phyloP scores from a whole-genome alignment of 164 flowering plant genomes.

The Vitis labrusca region DNA sequence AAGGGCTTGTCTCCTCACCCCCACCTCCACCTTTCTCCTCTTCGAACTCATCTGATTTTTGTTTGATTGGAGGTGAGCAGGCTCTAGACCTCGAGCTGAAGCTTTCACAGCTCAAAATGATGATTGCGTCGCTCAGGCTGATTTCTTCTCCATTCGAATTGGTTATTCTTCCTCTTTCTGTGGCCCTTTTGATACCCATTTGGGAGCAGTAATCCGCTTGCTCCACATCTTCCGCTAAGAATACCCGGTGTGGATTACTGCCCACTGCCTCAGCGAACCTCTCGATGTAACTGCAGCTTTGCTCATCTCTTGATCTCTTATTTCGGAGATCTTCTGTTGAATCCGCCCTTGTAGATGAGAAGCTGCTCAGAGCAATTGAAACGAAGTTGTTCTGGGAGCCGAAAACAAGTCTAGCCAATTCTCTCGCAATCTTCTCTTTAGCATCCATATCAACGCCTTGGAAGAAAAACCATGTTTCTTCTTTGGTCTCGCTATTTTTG shows the following conservation, averaged over 20 bases:
- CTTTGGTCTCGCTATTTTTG: conserved; percentile 36
- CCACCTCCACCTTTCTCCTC: conserved; percentile 23
- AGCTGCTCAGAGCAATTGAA: conserved; percentile 62
- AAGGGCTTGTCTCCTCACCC: conserved; percentile 28
- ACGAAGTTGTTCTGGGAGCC: conserved; percentile 54
- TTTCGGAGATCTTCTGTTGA: conserved; percentile 56
- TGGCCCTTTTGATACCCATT: conserved; percentile 68
- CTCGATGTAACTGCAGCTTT: conserved; percentile 59
- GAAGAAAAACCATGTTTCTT: conserved; percentile 89
- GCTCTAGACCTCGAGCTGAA: conserved; percentile 76
- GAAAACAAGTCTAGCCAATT: conserved; percentile 71
- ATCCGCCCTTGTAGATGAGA: conserved; percentile 60
- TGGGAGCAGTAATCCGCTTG: conserved; percentile 70
- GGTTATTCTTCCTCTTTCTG: conserved; percentile 60
- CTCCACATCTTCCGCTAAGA: conserved; percentile 75
- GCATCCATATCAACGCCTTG: conserved; percentile 70
- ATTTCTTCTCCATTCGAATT: conserved; percentile 51
- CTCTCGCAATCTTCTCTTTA: conserved; percentile 71
- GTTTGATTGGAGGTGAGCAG: conserved; percentile 56
- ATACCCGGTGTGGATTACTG: conserved; percentile 70
- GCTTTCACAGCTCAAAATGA: conserved; percentile 82
- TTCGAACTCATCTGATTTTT: conserved; percentile 23
- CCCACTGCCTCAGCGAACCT: conserved; percentile 61
- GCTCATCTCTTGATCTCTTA: conserved; percentile 74
- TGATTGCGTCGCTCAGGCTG: conserved; percentile 61